Base-by-base conservation (phyloP, 495 filamentous ascomycete species). In the Aspergillus steynii region DNA sequence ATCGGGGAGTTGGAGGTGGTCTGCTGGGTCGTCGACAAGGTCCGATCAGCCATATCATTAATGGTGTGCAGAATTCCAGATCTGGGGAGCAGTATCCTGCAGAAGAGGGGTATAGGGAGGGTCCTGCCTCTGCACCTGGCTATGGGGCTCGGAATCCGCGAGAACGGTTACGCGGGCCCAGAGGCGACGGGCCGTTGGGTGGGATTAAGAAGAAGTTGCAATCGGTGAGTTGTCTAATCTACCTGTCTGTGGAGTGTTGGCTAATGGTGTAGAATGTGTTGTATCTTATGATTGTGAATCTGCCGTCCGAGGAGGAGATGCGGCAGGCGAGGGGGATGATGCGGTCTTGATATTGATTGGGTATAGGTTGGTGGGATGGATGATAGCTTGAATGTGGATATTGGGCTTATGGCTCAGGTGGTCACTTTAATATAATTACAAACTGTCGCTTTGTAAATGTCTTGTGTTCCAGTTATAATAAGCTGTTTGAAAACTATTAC, bases 221-320 rank as follows among this genome's bases (percentile, higher is more conserved):
- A 62, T 71, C 67, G 47, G 70, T 68, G 48, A 63, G 67, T 58
- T 1, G 26, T 5, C 25, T 20, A 20, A 26, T 25, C 4, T 5
- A 55, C 15, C 50, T 31, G 26, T 27, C 10, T 12, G 9, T 32
- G 7, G 4, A 10, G 59, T 37, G 29, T 61, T 9, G 60, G 9
- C 49, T 68, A 49, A 61, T 62, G 28, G 14, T 7, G 10, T 47
- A 83, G 75, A 71, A 78, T 69, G 77, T 83, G 1, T 53, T 83
- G 26, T 85, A 83, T 67, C 59, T 84, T 50, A 78, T 81, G 68
- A 74, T 84, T 62, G 79, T 82, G 12, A 82, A 84, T 63, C 69
- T 83, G 65, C 82, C 82, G 6, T 71, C 74, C 2, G 71, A 78
- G 15, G 76, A 76, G 29, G 77, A 83, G 60, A 66, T 83, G 64